Evolutionary conservation across 306 rosid species (phyloP).

Genomic region (Quercus parvula): DNA sequence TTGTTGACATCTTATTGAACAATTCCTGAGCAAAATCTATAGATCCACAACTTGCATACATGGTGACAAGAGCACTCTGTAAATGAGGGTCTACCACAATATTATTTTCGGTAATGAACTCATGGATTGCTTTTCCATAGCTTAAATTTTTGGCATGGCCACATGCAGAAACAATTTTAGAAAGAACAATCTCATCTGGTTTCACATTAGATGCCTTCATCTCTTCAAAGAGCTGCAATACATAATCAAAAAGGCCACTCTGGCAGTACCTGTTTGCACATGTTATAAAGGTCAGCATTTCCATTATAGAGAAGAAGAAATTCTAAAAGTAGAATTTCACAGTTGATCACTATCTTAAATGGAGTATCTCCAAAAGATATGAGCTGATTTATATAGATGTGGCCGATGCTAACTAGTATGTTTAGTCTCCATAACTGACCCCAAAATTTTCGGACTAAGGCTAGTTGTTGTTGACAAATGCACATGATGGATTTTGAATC

Average conservation of each 20-base stretch:
- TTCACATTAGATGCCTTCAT: constrained; percentile 51
- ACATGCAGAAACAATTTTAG: constrained; percentile 67
- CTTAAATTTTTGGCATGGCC: constrained; percentile 44
- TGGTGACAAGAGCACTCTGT: constrained; percentile 60
- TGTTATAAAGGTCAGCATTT: neutral
- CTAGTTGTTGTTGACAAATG: too few relatives aligned
- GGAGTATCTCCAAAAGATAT: neutral
- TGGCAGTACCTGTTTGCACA: constrained; percentile 60
- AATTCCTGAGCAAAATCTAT: constrained; percentile 64
- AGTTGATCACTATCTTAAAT: neutral
- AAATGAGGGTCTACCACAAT: constrained; percentile 38
- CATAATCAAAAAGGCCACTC: constrained; percentile 55
- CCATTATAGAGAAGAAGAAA: neutral
- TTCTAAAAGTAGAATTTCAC: neutral
- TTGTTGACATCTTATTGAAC: constrained; percentile 38
- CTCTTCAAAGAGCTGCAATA: constrained; percentile 58
- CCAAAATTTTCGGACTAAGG: too few relatives aligned
- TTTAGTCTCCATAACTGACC: too few relatives aligned
- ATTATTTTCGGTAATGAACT: constrained; percentile 35
- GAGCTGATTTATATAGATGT: too few relatives aligned
- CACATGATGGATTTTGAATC: too few relatives aligned
- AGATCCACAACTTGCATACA: constrained; percentile 71
- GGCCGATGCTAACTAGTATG: too few relatives aligned
- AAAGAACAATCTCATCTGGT: constrained; percentile 64
- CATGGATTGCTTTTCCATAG: constrained; percentile 42